Base-by-base conservation (phyloP, 2,329 filamentous ascomycete genomes). In the Fusarium sp. region DNA sequence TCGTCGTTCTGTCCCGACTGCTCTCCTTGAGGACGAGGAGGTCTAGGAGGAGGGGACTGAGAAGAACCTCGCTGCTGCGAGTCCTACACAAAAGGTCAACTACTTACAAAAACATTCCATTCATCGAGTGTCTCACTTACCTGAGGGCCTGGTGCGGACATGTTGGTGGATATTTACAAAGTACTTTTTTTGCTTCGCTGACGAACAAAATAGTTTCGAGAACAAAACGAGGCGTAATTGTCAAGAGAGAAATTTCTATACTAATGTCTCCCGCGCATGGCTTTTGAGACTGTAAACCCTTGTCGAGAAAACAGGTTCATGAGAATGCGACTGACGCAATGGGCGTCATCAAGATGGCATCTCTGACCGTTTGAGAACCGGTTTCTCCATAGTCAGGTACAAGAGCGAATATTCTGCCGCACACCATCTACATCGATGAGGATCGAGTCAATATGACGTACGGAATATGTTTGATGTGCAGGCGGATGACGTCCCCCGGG, bases 311-410 rank as follows among this genome's bases (percentile, higher is more conserved):
- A 79, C 76, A 71, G 74, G 77, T 72, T 70, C 45, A 20, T 12
- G 4, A 62, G 5, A 45, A 37, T 43, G 30, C 50, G 56, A 67
- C 76, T 79, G 77, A 79, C 77, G 77, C 77, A 79, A 79, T 79
- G 30, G 52, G 66, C 77, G 77, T 75, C 77, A 79, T 78, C 33
- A 25, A 27, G 43, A 58, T 38, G 32, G 62, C 32, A 20, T 52
- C 33, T 37, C 65, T 30, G 52, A 33, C 58, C 45, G 50, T 63
- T 62, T 20, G 33, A 66, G 71, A 79, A 79, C 77, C 72, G 62
- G 77, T 79, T 79, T 79, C 67, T 45, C 8, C 14, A 45, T 56
- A 65, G 63, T 30, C 56, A 65, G 57, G 68, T 58, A 73, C 50
- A 59, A 54, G 59, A 71, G 38, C 25, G 9, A 5, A 5, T n/a